phyloP scores from a whole-genome alignment of 495 filamentous ascomycete species.

The Astrocystis sublimbata region DNA sequence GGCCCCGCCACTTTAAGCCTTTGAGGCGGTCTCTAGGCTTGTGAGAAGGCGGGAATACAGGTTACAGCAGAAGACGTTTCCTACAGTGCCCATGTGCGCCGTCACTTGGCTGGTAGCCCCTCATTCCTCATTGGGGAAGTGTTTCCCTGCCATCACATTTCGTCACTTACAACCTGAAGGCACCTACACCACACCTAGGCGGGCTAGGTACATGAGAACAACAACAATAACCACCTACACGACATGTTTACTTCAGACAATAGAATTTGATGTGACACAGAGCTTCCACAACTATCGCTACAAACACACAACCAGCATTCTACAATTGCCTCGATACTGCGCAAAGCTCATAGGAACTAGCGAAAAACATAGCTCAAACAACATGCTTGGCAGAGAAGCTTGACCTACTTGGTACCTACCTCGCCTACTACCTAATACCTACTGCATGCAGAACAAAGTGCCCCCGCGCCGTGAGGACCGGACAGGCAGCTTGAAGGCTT shows the following conservation, averaged over 20 bases:
- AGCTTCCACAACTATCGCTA: too few relatives aligned
- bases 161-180: neutral
- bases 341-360: too few relatives aligned
- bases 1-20: neutral
- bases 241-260: too few relatives aligned
- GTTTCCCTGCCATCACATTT: neutral
- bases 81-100: neutral
- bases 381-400: neutral
- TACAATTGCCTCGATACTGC: too few relatives aligned
- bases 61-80: neutral
- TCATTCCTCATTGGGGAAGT: slow-evolving; percentile 2
- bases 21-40: neutral
- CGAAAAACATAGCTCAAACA: neutral
- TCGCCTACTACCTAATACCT: too few relatives aligned
- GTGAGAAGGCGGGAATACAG: neutral
- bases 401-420: too few relatives aligned
- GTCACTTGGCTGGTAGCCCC: neutral
- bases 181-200: neutral
- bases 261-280: too few relatives aligned
- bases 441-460: too few relatives aligned
- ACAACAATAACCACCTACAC: too few relatives aligned
- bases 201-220: too few relatives aligned
- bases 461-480: too few relatives aligned
- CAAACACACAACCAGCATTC: too few relatives aligned
- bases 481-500: neutral